Base-by-base conservation (phyloP, 768 basidiomycete genomes). In the Cystobasidium tubakii region DNA sequence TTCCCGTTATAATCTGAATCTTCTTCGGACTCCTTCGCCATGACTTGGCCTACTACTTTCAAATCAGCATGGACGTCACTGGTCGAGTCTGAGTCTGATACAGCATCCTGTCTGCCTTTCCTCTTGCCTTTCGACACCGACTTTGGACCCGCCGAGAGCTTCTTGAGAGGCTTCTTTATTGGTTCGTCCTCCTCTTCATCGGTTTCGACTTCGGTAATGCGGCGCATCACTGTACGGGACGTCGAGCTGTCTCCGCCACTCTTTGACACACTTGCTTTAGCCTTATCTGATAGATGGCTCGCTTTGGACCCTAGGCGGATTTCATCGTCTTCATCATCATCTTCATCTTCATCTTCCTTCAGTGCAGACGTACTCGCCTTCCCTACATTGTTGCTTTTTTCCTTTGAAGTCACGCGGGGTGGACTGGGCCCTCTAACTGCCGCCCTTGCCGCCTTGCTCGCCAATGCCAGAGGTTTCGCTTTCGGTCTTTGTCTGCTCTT, bases 1-100 rank as follows among this genome's bases (percentile, higher is more conserved):
- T 65, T 65, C 4, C 31, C 31, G 34, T 65, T 29, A 27, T 65
- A 34, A 23, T 65, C 63, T n/a, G 34, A 27, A 46, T 65, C 63
- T 39, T 65, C 63, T 27, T 65, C 57, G 9, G 57, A 62, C 57
- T 62, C 57, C 25, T 62, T 62, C 25, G 57, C 57, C 31, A 33
- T 62, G 13, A 62, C n/a, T 23, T 19, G 19, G 46, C 46, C n/a
- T 50, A 15, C 21, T 12, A 19, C n/a, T 19, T 21, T 50, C 15
- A 15, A 50, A 15, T 15, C 46, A 12, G 7, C n/a, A 50, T 50
- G 7, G 12, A 3, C n/a, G 15, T 50, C 46, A 50, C n/a, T n/a
- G 4, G 46, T 17, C 46, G n/a, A 50, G 21, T 50, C 46, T n/a
- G 46, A 50, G 7, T 50, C 46, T n/a, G 46, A 50, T 17, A 12